Percentiles rank a stretch among this genome's conserved stretches.
Evolutionary conservation across 306 rosid genomes (phyloP).

Genomic region (Castanea sativa): DNA sequence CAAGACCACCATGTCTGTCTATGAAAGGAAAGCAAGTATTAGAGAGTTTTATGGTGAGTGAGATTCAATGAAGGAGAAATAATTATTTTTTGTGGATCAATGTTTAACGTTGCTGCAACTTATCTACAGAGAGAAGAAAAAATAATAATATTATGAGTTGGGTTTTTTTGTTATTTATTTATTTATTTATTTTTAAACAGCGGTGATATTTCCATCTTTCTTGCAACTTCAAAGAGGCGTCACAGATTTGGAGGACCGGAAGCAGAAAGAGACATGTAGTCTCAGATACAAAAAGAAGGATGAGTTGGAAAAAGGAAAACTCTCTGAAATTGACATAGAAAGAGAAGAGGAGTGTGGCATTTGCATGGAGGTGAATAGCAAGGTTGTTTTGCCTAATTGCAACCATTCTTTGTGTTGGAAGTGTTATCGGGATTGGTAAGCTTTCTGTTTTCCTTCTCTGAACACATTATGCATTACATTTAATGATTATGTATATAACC

Average conservation of each 20-base stretch:
- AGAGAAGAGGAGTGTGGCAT: conserved; percentile 94
- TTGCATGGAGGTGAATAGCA: conserved; percentile 79
- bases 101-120: neutral
- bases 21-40: conserved; percentile 85
- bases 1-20: conserved; percentile 72
- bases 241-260: conserved; percentile 85
- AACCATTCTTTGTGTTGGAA: conserved; percentile 73
- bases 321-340: conserved; percentile 65
- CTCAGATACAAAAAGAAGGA: conserved; percentile 53
- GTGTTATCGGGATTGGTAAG: conserved; percentile 83
- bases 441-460: conserved; percentile 3
- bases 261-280: conserved; percentile 60
- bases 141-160: conserved; percentile 1
- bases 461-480: neutral
- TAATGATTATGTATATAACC: neutral
- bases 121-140: neutral
- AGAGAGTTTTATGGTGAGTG: conserved; percentile 82
- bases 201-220: conserved; percentile 77
- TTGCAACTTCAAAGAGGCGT: conserved; percentile 87
- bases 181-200: conserved; percentile 36
- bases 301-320: conserved; percentile 38
- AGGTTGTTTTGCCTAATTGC: conserved; percentile 87
- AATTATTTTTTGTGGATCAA: neutral
- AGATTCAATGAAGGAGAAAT: conserved; percentile 3
- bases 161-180: neutral